Evolutionary conservation across 805 yeast genomes (phyloP).

Genomic region (Geotrichum ghanense): DNA sequence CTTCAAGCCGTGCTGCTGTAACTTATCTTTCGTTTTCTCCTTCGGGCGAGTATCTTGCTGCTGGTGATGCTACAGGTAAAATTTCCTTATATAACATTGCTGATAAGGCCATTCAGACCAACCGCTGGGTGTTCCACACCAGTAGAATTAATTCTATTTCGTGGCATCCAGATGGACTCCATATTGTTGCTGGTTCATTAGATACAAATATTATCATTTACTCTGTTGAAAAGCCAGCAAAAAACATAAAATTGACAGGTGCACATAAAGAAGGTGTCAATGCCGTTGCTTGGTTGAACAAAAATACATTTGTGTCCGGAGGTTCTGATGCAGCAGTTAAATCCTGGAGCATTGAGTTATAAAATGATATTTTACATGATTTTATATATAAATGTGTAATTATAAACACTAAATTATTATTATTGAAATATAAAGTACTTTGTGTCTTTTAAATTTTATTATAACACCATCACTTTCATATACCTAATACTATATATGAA

Average conservation of each 20-base stretch:
- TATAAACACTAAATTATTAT: too few species aligned
- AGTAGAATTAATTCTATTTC: constrained; percentile 64
- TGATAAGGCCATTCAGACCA: constrained; percentile 47
- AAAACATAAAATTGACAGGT: constrained; percentile 58
- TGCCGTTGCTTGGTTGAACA: constrained; percentile 54
- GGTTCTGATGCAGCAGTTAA: constrained; percentile 80
- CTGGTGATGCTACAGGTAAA: constrained; percentile 82
- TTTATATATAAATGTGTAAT: too few species aligned
- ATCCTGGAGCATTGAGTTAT: constrained; percentile 42
- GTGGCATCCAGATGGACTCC: constrained; percentile 70
- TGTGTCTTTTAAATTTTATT: too few species aligned
- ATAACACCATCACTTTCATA: too few species aligned
- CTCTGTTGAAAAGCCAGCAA: constrained; percentile 67
- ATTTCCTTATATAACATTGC: constrained; percentile 55
- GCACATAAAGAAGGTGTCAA: constrained; percentile 87
- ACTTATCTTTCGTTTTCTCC: constrained; percentile 61
- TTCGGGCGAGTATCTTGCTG: constrained; percentile 56
- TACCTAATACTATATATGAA: too few species aligned
- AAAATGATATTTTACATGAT: too few species aligned
- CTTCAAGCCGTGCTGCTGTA: constrained; percentile 48
- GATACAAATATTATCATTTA: constrained; percentile 77
- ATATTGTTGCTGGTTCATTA: constrained; percentile 66
- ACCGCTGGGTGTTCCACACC: constrained; percentile 94
- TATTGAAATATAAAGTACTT: too few species aligned
- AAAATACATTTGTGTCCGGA: constrained; percentile 43